phyloP scores from a whole-genome alignment of 2,329 filamentous ascomycete species.

The Colletotrichum sp. region DNA sequence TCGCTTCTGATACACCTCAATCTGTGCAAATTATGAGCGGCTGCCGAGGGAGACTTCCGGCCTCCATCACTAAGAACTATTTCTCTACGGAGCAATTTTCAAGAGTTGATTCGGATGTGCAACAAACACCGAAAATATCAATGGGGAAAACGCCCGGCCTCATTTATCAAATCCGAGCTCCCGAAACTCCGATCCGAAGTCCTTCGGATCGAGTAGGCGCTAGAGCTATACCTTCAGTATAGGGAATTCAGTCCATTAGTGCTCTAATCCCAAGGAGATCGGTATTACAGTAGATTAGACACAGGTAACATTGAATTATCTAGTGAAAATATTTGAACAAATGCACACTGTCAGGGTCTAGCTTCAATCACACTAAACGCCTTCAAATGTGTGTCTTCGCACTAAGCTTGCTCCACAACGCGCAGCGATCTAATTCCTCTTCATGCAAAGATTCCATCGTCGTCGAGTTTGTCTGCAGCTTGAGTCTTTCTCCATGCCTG shows the following conservation, averaged over 20 bases:
- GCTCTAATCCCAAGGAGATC: fast-evolving
- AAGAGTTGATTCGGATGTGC: neutral
- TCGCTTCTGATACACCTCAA: neutral
- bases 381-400: neutral
- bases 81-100: fast-evolving
- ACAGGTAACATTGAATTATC: neutral
- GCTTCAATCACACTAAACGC: neutral
- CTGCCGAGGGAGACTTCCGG: neutral
- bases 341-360: neutral
- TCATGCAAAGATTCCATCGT: neutral
- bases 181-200: neutral
- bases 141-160: too few species aligned
- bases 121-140: neutral
- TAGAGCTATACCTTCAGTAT: neutral
- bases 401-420: neutral
- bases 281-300: neutral
- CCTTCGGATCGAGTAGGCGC: neutral
- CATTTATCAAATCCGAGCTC: neutral
- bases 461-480: neutral
- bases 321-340: neutral
- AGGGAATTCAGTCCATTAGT: neutral
- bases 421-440: neutral
- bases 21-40: fast-evolving
- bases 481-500: neutral
- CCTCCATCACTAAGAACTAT: neutral